Evolutionary conservation across 2,329 filamentous ascomycete species (phyloP).

Genomic region (Coleophoma crateriformis): DNA sequence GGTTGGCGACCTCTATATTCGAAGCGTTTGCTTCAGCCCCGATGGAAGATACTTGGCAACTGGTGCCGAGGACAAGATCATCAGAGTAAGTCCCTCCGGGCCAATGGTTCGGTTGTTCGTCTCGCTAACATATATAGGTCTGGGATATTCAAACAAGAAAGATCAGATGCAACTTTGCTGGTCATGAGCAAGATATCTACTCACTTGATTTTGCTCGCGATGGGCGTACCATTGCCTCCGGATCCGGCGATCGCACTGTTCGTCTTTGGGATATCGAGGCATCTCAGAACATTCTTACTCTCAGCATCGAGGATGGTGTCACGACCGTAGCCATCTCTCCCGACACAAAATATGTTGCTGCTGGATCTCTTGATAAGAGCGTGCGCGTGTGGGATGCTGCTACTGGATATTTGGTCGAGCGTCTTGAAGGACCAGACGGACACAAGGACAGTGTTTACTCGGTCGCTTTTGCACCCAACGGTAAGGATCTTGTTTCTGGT

Average conservation of each 20-base stretch:
- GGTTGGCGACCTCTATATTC: slow-evolving; percentile 89
- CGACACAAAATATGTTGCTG: slow-evolving; percentile 88
- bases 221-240: slow-evolving; percentile 89
- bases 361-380: slow-evolving; percentile 94
- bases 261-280: slow-evolving; percentile 93
- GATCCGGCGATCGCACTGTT: slow-evolving; percentile 90
- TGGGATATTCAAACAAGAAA: slow-evolving; percentile 85
- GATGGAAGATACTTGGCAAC: slow-evolving; percentile 92
- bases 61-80: slow-evolving; percentile 95
- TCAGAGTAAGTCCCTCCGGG: slow-evolving; percentile 61
- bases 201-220: slow-evolving; percentile 92
- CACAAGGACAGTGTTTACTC: slow-evolving; percentile 97
- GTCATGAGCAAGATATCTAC: slow-evolving; percentile 98
- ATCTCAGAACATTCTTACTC: slow-evolving; percentile 73
- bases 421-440: slow-evolving; percentile 85
- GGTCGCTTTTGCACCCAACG: slow-evolving; percentile 91
- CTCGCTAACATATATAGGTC: slow-evolving; percentile 48
- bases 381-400: slow-evolving; percentile 95
- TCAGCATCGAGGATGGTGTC: slow-evolving; percentile 93
- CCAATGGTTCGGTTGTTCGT: slow-evolving; percentile 5
- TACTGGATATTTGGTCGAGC: slow-evolving; percentile 80
- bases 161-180: slow-evolving; percentile 90
- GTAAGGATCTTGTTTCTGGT: slow-evolving; percentile 87
- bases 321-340: slow-evolving; percentile 97
- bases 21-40: slow-evolving; percentile 97